Conservation (phyloP, 495 filamentous ascomycete genomes). For the Parachaetomium inaequale region DNA sequence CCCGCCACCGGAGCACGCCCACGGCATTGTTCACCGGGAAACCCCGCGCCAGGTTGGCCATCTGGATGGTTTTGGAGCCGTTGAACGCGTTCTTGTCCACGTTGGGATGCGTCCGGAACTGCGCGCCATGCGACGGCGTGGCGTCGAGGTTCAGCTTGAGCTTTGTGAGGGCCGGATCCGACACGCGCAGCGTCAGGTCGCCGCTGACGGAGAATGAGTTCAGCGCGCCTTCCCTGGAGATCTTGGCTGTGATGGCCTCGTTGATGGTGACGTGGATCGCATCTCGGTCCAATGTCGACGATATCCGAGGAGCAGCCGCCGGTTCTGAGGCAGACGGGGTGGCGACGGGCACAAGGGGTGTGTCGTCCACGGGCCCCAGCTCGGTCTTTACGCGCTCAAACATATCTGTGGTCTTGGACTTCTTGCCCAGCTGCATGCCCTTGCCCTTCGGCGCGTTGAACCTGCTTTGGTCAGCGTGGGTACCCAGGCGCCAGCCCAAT, state of each 20-base stretch:
- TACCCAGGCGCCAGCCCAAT: not conserved
- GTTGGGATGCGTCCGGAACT: constrained; percentile 92
- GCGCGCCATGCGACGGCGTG: constrained; percentile 69
- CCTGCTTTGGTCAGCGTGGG: constrained; percentile 31
- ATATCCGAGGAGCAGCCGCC: constrained; percentile 55
- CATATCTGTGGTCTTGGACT: constrained; percentile 93
- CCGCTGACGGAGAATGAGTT: constrained; percentile 85
- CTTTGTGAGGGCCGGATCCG: constrained; percentile 81
- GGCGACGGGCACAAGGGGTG: constrained; percentile 68
- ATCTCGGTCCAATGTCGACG: constrained; percentile 67
- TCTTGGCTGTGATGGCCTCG: constrained; percentile 80
- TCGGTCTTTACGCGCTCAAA: constrained; percentile 93
- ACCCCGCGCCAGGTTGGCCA: constrained; percentile 75
- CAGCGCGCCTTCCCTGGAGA: constrained; percentile 78
- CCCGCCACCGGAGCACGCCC: constrained; percentile 84
- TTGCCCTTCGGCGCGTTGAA: constrained; percentile 75
- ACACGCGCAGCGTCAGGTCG: constrained; percentile 82
- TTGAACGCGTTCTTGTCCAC: constrained; percentile 84
- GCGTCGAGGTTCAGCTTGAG: constrained; percentile 76
- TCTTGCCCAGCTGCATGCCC: constrained; percentile 98
- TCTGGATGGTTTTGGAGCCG: constrained; percentile 71
- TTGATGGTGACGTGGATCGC: constrained; percentile 81
- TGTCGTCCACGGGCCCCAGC: constrained; percentile 69
- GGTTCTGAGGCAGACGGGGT: constrained; percentile 56
- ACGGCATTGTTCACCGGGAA: constrained; percentile 91